Percentiles rank a stretch among this genome's conserved stretches.
Evolutionary conservation across 208 protist species (phyloP).

Genomic region (Acanthamoeba castellanii): DNA sequence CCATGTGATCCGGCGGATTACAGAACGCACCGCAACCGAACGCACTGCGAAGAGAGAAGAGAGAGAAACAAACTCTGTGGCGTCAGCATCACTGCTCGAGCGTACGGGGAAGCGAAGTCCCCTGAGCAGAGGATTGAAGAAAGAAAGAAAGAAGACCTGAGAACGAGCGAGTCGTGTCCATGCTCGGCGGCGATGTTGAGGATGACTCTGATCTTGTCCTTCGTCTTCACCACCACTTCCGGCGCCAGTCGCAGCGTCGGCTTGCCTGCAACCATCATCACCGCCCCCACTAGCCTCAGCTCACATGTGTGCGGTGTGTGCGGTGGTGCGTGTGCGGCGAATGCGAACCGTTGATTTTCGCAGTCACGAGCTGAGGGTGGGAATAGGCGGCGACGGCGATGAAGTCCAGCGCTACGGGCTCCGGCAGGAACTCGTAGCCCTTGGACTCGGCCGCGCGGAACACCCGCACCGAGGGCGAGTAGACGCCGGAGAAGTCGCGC

Average conservation of each 20-base stretch:
- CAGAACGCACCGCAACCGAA: conserved; percentile 64
- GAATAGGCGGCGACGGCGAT: conserved; percentile 1
- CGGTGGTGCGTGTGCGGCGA: background rate
- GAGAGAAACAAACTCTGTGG: too few species aligned
- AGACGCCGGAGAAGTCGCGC: background rate
- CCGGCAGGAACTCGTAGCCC: conserved; percentile 33
- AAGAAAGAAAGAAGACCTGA: too few species aligned
- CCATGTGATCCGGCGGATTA: conserved; percentile 58
- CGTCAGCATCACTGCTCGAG: background rate
- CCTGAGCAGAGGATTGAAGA: conserved; percentile 25
- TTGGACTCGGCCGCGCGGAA: background rate
- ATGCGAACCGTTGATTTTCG: background rate
- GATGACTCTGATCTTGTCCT: conserved; percentile 52
- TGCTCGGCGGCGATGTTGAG: conserved; percentile 17
- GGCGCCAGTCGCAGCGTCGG: background rate
- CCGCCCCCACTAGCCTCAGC: too few species aligned
- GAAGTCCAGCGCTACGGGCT: background rate
- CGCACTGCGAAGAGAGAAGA: too few species aligned
- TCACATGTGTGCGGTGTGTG: too few species aligned
- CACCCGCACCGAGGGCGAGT: conserved; percentile 3
- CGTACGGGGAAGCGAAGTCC: too few species aligned
- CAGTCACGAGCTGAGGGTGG: background rate
- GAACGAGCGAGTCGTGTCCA: background rate
- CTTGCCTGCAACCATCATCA: background rate
- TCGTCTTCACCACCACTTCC: background rate